phyloP scores from a whole-genome alignment of 768 basidiomycete genomes.

The Termitomyces eurrhizus region DNA sequence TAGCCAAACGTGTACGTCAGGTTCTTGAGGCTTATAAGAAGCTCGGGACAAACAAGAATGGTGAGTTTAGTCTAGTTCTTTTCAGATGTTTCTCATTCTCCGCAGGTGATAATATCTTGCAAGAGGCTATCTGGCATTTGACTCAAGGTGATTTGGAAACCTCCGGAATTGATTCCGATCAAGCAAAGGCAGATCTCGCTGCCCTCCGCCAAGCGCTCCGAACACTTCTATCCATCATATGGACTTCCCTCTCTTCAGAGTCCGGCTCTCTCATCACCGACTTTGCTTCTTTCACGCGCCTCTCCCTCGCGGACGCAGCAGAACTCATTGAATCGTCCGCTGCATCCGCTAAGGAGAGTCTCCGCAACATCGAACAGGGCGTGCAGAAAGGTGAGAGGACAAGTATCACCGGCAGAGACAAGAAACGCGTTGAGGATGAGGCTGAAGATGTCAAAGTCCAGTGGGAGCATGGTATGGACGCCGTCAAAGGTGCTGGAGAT shows the following conservation, averaged over 20 bases:
- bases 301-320: slow-evolving; percentile 64
- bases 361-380: slow-evolving; percentile 53
- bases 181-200: slow-evolving; percentile 46
- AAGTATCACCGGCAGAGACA: slow-evolving; percentile 51
- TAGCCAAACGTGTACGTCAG: slow-evolving; percentile 46
- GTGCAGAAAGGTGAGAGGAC: slow-evolving; percentile 55
- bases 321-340: slow-evolving; percentile 55
- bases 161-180: slow-evolving; percentile 32
- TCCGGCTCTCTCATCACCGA: slow-evolving; percentile 53
- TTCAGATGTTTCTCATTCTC: neutral
- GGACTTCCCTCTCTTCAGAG: slow-evolving; percentile 50
- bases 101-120: slow-evolving; percentile 55
- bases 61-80: slow-evolving; percentile 24
- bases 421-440: slow-evolving; percentile 44
- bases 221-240: slow-evolving; percentile 47
- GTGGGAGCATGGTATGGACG: slow-evolving; percentile 69
- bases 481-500: slow-evolving; percentile 52
- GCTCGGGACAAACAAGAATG: slow-evolving; percentile 53
- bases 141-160: slow-evolving; percentile 45
- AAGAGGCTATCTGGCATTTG: slow-evolving; percentile 65
- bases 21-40: slow-evolving; percentile 57
- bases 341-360: slow-evolving; percentile 41
- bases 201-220: slow-evolving; percentile 48
- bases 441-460: slow-evolving; percentile 43
- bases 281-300: slow-evolving; percentile 60